Percentiles rank a stretch among this genome's conserved stretches.
These are phyloP conservation scores for Orbilia blumenaviensis DNA, from an alignment of 2,329 filamentous ascomycete genomes.

Conservation along the genomic window DNA sequence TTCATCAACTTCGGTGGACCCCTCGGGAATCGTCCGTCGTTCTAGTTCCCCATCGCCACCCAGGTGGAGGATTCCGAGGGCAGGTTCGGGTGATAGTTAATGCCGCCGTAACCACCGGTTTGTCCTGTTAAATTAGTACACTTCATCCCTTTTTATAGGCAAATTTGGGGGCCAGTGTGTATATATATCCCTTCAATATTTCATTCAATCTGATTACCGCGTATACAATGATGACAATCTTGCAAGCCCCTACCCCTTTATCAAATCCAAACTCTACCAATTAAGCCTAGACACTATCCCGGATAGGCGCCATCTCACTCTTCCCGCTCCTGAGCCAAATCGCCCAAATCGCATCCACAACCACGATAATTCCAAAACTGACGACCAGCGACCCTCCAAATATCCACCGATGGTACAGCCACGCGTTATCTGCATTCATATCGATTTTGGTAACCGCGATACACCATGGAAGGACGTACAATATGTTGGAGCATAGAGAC, in stretches of 20 bases:
- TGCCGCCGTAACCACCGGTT: no score
- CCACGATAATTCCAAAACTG: conserved; percentile 69
- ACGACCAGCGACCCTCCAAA: conserved; percentile 76
- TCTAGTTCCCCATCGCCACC: background rate
- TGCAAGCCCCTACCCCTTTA: background rate
- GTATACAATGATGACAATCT: background rate
- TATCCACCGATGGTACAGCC: conserved; percentile 73
- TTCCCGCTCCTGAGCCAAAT: conserved; percentile 65
- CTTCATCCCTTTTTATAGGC: no score
- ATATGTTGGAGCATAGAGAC: conserved; percentile 72
- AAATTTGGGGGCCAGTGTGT: no score
- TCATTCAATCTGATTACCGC: background rate
- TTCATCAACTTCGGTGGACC: background rate
- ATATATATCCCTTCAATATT: background rate
- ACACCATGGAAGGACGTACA: conserved; percentile 77
- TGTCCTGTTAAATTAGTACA: no score
- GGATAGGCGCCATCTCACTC: conserved; percentile 60
- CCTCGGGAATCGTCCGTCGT: background rate
- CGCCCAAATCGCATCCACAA: conserved; percentile 66
- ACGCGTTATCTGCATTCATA: conserved; percentile 68
- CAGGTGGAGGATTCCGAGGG: background rate
- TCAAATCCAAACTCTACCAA: background rate
- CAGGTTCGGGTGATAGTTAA: no score
- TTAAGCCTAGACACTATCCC: conserved; percentile 36
- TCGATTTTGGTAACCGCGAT: conserved; percentile 68